Evolutionary conservation across 176 grass and related monocot species (phyloP), one percentile per base, ranked within the genome.

Genomic region (Alopecurus myosuroides): DNA sequence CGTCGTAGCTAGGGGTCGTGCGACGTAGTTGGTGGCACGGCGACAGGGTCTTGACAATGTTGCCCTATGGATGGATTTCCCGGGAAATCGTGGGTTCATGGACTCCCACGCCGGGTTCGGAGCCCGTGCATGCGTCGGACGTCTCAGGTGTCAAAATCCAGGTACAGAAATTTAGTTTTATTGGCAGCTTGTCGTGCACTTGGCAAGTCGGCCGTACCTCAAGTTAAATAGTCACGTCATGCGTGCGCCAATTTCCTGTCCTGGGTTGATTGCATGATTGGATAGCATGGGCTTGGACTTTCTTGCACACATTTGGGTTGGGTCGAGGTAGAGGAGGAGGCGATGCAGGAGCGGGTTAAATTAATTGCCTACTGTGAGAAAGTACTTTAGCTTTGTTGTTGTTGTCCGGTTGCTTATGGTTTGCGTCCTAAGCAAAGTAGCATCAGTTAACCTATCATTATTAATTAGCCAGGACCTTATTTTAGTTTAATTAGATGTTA

Each of bases 361-460:
- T 40, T 13, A 39, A 34, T 67, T 35, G 20, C 19, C 34, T n/a
- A 66, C n/a, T 2, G 3, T 46, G n/a, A n/a, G n/a, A 46, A 14
- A 13, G 44, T 41, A 41, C 44, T 3, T 46, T 46, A 46, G 44
- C 12, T 46, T 15, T 46, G 44, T 46, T 46, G 44, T 14, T 11
- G n/a, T 30, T 29, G 5, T 17, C n/a, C 33, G 50, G 23, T 18
- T 73, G 75, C 55, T 22, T 34, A 69, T 79, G 55, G 28, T 74
- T 80, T 88, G 87, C 56, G 44, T 66, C 35, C 57, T 53, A 88
- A 74, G 81, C 76, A 88, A 88, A 17, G 11, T 50, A 22, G 9
- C 22, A 80, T 41, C 35, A 11, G 61, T 64, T 64, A 64, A 56
- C 63, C 36, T 25, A 42, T 74, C 62, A 22, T 50, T 70, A 35